These are phyloP conservation scores for Pseudocercospora crystallina DNA, from an alignment of 2,329 filamentous ascomycete genomes.

Conservation along the genomic window DNA sequence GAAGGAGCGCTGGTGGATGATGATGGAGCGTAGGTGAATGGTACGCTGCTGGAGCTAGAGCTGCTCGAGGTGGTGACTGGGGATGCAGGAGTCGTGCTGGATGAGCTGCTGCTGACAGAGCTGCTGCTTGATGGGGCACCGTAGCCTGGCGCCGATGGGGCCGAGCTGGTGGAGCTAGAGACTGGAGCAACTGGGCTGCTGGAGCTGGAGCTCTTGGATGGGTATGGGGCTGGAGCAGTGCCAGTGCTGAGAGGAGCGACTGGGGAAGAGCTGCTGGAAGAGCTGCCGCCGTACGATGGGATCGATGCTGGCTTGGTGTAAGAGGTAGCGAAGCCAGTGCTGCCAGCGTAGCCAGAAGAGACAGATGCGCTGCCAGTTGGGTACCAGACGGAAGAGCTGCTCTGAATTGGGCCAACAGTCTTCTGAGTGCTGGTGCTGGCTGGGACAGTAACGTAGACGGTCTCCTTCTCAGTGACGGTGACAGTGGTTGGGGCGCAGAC, in stretches of 20 bases:
- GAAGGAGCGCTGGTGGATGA: constrained; percentile 1
- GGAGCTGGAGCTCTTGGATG: constrained; percentile 10
- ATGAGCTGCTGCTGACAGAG: constrained; percentile 2
- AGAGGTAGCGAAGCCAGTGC: constrained; percentile 15
- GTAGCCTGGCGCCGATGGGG: background rate
- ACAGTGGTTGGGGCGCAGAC: constrained; percentile 32
- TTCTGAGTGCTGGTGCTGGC: constrained; percentile 12
- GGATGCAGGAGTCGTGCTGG: constrained; percentile 4
- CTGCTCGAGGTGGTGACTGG: constrained; percentile 4
- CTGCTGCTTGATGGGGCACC: background rate
- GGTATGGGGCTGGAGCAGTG: constrained; percentile 6
- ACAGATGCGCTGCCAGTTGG: constrained; percentile 16
- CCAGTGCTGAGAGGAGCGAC: constrained; percentile 3
- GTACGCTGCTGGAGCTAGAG: constrained; percentile 3
- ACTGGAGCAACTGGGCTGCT: background rate
- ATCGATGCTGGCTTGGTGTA: constrained; percentile 14
- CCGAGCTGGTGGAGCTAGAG: constrained; percentile 1
- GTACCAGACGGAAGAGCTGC: constrained; percentile 16
- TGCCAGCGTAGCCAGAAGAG: constrained; percentile 12
- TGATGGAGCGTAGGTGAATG: constrained; percentile 17
- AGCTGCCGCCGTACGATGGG: constrained; percentile 2
- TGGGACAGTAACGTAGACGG: constrained; percentile 30
- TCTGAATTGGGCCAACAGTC: constrained; percentile 22
- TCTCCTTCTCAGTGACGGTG: constrained; percentile 37
- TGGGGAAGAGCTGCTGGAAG: constrained; percentile 4